Conservation (phyloP, 345 rosid genomes). For the Litchi chinensis region DNA sequence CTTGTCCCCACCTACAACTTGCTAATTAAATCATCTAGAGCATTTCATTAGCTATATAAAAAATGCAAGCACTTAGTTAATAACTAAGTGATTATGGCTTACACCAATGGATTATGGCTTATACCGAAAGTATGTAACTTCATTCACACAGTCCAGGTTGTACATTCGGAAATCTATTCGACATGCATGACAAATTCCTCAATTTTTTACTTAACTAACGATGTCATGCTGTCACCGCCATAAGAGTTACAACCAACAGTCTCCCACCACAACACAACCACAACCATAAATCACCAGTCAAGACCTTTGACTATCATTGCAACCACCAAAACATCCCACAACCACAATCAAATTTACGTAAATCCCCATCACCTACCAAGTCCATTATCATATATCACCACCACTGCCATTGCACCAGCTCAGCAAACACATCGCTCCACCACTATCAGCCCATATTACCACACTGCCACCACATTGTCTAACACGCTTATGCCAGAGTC, state of each 20-base stretch:
- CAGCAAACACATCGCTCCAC: neutral
- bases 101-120: neutral
- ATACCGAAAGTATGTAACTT: neutral
- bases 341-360: neutral
- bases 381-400: neutral
- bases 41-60: neutral
- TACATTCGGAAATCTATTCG: neutral
- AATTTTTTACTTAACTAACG: neutral
- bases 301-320: neutral
- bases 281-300: neutral
- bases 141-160: neutral
- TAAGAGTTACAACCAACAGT: neutral
- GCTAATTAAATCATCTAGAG: neutral
- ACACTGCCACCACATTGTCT: neutral
- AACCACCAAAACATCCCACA: neutral
- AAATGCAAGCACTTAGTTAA: neutral
- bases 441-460: neutral
- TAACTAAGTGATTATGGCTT: neutral
- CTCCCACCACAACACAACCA: neutral
- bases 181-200: neutral
- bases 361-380: neutral
- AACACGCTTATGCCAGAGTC: neutral
- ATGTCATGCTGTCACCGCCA: neutral
- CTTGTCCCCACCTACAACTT: neutral
- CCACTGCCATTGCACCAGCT: neutral